Evolutionary conservation across 148 eudicot species (phyloP).

Genomic region (Talinum fruticosum): DNA sequence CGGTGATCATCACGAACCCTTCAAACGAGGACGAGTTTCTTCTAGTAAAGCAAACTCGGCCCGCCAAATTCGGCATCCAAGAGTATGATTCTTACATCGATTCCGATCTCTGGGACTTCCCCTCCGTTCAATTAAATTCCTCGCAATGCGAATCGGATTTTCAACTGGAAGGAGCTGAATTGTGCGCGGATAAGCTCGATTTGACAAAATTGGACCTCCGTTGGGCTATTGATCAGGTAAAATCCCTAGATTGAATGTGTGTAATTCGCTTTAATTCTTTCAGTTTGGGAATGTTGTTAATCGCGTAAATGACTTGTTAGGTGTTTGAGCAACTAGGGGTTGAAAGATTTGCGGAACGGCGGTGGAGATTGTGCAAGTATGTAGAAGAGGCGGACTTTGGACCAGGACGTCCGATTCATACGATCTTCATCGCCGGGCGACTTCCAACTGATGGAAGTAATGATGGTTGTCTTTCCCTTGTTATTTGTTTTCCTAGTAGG

Average conservation of each 20-base stretch:
- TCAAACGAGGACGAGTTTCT: slow-evolving; percentile 45
- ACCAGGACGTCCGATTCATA: slow-evolving; percentile 59
- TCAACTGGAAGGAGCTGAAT: slow-evolving; percentile 42
- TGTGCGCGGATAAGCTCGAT: slow-evolving; percentile 32
- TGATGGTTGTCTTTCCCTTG: slow-evolving; percentile 41
- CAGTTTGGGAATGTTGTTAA: neutral
- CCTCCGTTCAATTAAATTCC: slow-evolving; percentile 39
- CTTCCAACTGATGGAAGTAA: slow-evolving; percentile 27
- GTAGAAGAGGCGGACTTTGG: slow-evolving; percentile 84
- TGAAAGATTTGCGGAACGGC: slow-evolving; percentile 29
- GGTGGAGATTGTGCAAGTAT: slow-evolving; percentile 65
- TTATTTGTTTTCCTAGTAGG: neutral
- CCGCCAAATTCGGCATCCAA: slow-evolving; percentile 54
- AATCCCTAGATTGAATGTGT: neutral
- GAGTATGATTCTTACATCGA: slow-evolving; percentile 79
- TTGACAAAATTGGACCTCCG: slow-evolving; percentile 50
- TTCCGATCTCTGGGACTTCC: slow-evolving; percentile 85
- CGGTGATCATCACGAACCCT: slow-evolving; percentile 49
- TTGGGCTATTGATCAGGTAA: slow-evolving; percentile 58
- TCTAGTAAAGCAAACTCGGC: slow-evolving; percentile 53
- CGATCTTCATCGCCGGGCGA: slow-evolving; percentile 50
- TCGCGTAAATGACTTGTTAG: slow-evolving; percentile 31
- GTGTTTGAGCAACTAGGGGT: slow-evolving; percentile 57
- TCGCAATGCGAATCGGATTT: slow-evolving; percentile 29
- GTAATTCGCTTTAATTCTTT: neutral